Base-by-base conservation (phyloP, 2,329 filamentous ascomycete genomes). In the Gremmenia infestans region DNA sequence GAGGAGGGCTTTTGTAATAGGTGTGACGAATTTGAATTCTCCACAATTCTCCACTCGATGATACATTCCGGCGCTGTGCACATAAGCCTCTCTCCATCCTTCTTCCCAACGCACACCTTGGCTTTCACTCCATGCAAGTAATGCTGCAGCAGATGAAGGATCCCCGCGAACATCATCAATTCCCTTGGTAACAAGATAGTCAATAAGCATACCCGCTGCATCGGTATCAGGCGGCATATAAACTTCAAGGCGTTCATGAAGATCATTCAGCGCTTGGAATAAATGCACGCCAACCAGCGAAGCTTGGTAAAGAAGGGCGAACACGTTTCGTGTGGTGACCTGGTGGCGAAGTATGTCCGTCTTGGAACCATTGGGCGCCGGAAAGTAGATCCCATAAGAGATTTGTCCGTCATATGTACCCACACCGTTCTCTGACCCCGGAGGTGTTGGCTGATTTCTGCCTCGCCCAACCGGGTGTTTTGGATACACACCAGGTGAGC, bases 321-420 rank as follows among this genome's bases (percentile, higher is more conserved):
- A 83, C 46, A 88, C 80, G 63, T 89, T 89, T 19, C 86, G 80
- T 0, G 85, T 86, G 0, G 86, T 85, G 48, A 88, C 76, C 61
- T 85, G 82, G 60, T 87, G 77, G 1, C 82, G 75, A 1, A 78
- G 74, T 53, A 77, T 78, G 43, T 78, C 79, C 17, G 70, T 70
- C 65, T 70, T 77, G 62, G 65, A 63, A 39, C 78, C 75, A 1
- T 74, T 61, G 0, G 83, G 83, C 0, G 82, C 76, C 0, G 83
- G 78, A 57, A 88, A 85, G 71, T 80, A 83, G 68, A 88, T 80
- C 64, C 86, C 78, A 56, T 84, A 84, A 2, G 77, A 80, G 45
- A 84, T 79, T 60, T 80, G 77, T 2, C 79, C 80, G 57, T 82
- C 79, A 2, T 55, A 62, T 25, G 40, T 51, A 22, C 48, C 48